Conservation (phyloP, 768 basidiomycete genomes). For the Lyophyllum atratum region DNA sequence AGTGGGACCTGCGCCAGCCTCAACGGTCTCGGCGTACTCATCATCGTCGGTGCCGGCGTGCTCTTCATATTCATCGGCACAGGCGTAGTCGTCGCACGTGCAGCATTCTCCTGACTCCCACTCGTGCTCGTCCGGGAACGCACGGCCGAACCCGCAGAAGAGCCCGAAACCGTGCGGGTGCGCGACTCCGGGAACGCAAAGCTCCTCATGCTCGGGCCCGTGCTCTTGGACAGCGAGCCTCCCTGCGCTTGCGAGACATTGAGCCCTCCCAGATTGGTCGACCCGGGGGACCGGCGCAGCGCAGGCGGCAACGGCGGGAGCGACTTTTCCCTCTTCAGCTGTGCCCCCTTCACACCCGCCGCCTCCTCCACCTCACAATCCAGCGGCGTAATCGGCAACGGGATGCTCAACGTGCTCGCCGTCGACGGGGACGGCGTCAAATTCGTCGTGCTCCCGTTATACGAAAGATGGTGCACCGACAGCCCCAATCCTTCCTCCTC, state of each 20-base stretch:
- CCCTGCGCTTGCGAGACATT: background rate
- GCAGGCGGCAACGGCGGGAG: constrained; percentile 31
- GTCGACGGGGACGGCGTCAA: constrained; percentile 29
- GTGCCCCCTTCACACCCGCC: constrained; percentile 6
- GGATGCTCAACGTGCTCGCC: constrained; percentile 35
- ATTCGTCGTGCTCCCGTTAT: background rate
- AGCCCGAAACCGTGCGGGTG: background rate
- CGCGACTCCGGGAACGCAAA: background rate
- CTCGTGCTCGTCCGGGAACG: background rate
- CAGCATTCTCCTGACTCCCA: background rate
- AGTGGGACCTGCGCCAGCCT: constrained; percentile 9
- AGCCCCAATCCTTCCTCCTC: background rate
- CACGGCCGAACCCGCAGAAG: background rate
- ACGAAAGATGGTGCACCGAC: background rate
- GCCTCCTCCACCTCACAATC: constrained; percentile 17
- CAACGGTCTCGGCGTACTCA: constrained; percentile 15
- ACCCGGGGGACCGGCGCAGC: constrained; percentile 1
- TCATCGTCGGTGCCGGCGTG: background rate
- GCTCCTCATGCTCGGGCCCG: background rate
- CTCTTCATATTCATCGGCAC: background rate
- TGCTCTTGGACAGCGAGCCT: background rate
- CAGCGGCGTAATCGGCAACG: constrained; percentile 34
- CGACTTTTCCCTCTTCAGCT: constrained; percentile 35
- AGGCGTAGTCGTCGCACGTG: background rate
- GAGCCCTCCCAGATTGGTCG: constrained; percentile 1